A percentile compares a stretch with the other conserved stretches of the same genome.
These are phyloP conservation scores for Myochromella boudieri DNA, from an alignment of 768 basidiomycete species.

Conservation along the genomic window DNA sequence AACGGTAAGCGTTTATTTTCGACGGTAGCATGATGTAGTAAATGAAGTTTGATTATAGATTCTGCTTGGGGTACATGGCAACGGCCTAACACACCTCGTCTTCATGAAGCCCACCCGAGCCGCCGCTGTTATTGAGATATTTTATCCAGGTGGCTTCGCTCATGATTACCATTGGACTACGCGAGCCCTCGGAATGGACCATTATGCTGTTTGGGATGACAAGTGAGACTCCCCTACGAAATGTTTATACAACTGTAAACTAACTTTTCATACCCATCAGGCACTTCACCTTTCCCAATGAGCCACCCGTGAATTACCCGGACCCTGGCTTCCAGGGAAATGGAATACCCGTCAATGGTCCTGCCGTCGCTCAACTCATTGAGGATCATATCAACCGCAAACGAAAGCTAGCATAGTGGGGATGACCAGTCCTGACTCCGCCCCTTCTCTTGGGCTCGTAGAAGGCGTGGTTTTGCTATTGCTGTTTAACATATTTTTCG, in stretches of 20 bases:
- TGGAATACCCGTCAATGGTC: conserved; percentile 73
- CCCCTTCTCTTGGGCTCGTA: too few relatives aligned
- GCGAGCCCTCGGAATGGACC: conserved; percentile 66
- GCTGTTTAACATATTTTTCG: too few relatives aligned
- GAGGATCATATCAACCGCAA: conserved; percentile 54
- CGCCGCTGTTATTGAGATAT: conserved; percentile 85
- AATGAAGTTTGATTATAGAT: too few relatives aligned
- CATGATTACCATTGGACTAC: conserved; percentile 88
- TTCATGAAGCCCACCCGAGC: conserved; percentile 76
- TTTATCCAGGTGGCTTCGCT: conserved; percentile 78
- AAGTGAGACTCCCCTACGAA: too few relatives aligned
- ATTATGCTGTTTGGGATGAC: conserved; percentile 84
- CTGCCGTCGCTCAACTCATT: conserved; percentile 63
- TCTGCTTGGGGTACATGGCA: conserved; percentile 74
- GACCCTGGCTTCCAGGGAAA: conserved; percentile 77
- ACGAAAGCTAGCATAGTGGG: too few relatives aligned
- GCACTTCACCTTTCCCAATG: conserved; percentile 38
- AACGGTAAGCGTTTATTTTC: too few relatives aligned
- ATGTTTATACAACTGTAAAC: too few relatives aligned
- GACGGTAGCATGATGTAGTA: too few relatives aligned
- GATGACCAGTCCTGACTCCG: too few relatives aligned
- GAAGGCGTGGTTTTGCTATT: too few relatives aligned
- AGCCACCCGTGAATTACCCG: conserved; percentile 64
- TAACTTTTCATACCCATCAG: too few relatives aligned
- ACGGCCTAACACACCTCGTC: conserved; percentile 82